phyloP scores from a whole-genome alignment of 768 basidiomycete species.

The Mycena galopus region DNA sequence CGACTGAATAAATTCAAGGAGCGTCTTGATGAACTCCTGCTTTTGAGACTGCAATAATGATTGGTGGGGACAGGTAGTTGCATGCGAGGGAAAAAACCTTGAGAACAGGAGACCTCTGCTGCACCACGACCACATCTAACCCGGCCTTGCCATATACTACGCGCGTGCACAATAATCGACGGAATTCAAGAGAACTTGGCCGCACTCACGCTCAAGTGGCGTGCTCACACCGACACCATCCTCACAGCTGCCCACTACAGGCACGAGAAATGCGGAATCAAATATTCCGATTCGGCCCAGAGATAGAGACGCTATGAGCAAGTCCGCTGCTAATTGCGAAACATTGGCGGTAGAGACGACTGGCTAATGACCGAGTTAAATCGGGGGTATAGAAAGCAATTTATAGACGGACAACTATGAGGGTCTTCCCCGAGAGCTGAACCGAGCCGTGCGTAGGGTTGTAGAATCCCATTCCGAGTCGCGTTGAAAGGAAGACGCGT shows the following conservation, averaged over 20 bases:
- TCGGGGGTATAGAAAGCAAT: slow-evolving; percentile 1
- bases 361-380: slow-evolving; percentile 56
- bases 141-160: slow-evolving; percentile 75
- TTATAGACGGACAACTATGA: slow-evolving; percentile 57
- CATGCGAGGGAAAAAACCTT: slow-evolving; percentile 60
- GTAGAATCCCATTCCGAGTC: slow-evolving; percentile 51
- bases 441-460: slow-evolving; percentile 42
- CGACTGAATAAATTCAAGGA: slow-evolving; percentile 68
- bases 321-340: slow-evolving; percentile 81
- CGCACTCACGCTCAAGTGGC: slow-evolving; percentile 77
- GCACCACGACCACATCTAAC: slow-evolving; percentile 69
- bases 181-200: background rate
- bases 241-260: slow-evolving; percentile 82
- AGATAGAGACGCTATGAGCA: slow-evolving; percentile 76
- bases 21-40: slow-evolving; percentile 69
- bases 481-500: background rate
- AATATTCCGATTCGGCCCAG: slow-evolving; percentile 73
- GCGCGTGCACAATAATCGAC: slow-evolving; percentile 26
- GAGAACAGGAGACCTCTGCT: slow-evolving; percentile 84
- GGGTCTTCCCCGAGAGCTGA: slow-evolving; percentile 53
- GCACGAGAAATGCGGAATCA: slow-evolving; percentile 72
- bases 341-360: slow-evolving; percentile 87
- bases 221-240: slow-evolving; percentile 75
- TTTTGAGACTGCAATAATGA: slow-evolving; percentile 66
- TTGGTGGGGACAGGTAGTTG: background rate